These are phyloP conservation scores for Aureobasidium lini DNA, from an alignment of 2,329 filamentous ascomycete genomes.

Conservation along the genomic window DNA sequence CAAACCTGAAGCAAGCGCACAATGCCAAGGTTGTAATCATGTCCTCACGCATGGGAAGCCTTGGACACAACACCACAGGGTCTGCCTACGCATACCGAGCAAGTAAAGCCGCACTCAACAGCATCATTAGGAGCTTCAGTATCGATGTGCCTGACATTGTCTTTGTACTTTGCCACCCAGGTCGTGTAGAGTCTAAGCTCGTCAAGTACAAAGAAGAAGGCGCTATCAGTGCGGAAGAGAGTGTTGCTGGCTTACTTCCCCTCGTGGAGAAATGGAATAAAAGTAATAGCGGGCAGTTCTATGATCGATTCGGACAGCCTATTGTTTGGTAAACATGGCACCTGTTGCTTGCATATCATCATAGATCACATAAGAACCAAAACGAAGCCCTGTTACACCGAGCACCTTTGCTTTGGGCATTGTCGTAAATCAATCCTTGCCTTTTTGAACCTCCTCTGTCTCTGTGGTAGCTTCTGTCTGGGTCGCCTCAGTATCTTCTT, in stretches of 20 bases:
- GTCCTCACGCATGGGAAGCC: conserved; percentile 39
- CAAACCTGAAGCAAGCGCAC: conserved; percentile 23
- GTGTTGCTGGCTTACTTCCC: conserved; percentile 31
- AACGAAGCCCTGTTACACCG: background rate
- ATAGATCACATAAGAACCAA: background rate
- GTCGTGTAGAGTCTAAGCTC: conserved; percentile 38
- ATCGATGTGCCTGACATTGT: conserved; percentile 36
- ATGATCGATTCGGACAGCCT: conserved; percentile 36
- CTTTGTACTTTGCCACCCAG: conserved; percentile 39
- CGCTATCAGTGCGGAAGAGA: conserved; percentile 36
- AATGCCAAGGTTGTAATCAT: conserved; percentile 34
- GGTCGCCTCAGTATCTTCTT: background rate
- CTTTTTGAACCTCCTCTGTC: background rate
- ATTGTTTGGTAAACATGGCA: conserved; percentile 33
- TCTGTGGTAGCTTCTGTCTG: background rate
- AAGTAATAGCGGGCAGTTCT: conserved; percentile 32
- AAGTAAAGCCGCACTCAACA: conserved; percentile 41
- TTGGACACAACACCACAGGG: conserved; percentile 33
- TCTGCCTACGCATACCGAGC: conserved; percentile 42
- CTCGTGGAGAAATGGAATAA: conserved; percentile 29
- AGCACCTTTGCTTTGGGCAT: background rate
- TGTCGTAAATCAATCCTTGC: background rate
- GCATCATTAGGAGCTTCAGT: conserved; percentile 37
- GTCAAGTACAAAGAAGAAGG: conserved; percentile 40
- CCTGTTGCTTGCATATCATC: background rate